These are phyloP conservation scores for Oryza longistaminata DNA, from an alignment of 176 grass and related monocot genomes.

Conservation along the genomic window DNA sequence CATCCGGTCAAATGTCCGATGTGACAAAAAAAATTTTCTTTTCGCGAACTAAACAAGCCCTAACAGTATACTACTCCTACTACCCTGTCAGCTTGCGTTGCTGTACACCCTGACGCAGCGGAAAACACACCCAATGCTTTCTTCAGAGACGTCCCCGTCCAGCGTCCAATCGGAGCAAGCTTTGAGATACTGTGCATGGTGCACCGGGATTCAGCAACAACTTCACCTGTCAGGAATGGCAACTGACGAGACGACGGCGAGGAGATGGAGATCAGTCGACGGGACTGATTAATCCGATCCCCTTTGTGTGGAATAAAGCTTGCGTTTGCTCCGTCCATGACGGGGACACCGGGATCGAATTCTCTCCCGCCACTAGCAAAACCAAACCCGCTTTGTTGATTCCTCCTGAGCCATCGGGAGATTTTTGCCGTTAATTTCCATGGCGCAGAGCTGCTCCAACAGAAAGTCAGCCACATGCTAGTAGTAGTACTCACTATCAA, in stretches of 20 bases:
- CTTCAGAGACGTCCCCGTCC: neutral
- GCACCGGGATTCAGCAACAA: constrained; percentile 30
- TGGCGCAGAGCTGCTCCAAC: too few relatives aligned
- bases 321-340: neutral
- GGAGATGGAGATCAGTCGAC: neutral
- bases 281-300: constrained; percentile 31
- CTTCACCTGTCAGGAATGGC: constrained; percentile 11
- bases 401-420: constrained; percentile 34
- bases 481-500: neutral
- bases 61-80: neutral
- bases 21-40: too few relatives aligned
- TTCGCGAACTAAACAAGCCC: too few relatives aligned
- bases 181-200: neutral
- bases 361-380: neutral
- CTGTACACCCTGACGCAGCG: neutral
- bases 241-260: neutral
- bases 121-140: neutral
- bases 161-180: neutral
- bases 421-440: neutral
- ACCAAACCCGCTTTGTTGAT: constrained; percentile 26
- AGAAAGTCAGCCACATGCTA: neutral
- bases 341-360: neutral
- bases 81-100: neutral
- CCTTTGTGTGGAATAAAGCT: constrained; percentile 7
- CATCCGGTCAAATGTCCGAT: too few relatives aligned